phyloP scores from a whole-genome alignment of 208 protist species.

The Phytomonas serpens region DNA sequence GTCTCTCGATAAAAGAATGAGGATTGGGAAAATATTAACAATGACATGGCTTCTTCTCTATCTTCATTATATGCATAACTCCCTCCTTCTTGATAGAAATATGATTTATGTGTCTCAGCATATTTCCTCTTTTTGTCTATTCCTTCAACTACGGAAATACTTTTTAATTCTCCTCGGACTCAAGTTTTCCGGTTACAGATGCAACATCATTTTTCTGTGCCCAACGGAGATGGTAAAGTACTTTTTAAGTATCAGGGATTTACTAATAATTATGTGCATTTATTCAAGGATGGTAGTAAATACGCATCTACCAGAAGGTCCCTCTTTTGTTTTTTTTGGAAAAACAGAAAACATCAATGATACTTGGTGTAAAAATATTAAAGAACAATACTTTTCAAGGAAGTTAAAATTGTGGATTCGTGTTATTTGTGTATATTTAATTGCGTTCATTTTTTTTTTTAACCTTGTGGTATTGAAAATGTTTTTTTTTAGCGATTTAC shows the following conservation, averaged over 20 bases:
- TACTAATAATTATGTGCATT: background rate
- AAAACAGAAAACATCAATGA: slow-evolving; percentile 11
- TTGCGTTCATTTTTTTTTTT: background rate
- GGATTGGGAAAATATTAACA: background rate
- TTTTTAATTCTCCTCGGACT: background rate
- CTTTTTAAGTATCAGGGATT: background rate
- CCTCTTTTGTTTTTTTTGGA: slow-evolving; percentile 10
- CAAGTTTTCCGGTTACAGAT: background rate
- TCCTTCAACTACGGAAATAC: background rate
- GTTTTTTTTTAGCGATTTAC: background rate
- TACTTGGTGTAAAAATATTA: slow-evolving; percentile 13
- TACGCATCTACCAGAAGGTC: slow-evolving; percentile 2
- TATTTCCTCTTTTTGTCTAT: background rate
- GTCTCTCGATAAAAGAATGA: background rate
- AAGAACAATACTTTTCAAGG: background rate
- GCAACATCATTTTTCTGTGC: background rate
- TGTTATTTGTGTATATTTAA: background rate
- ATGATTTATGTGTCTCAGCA: background rate
- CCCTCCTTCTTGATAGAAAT: background rate
- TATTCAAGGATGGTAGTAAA: no score
- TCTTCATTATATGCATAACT: background rate
- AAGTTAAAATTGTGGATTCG: slow-evolving; percentile 3
- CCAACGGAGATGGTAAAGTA: background rate
- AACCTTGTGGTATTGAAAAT: slow-evolving; percentile 5
- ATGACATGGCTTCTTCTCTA: background rate